These are phyloP conservation scores for Penicillium daleae DNA, from an alignment of 495 filamentous ascomycete species.

Conservation along the genomic window DNA sequence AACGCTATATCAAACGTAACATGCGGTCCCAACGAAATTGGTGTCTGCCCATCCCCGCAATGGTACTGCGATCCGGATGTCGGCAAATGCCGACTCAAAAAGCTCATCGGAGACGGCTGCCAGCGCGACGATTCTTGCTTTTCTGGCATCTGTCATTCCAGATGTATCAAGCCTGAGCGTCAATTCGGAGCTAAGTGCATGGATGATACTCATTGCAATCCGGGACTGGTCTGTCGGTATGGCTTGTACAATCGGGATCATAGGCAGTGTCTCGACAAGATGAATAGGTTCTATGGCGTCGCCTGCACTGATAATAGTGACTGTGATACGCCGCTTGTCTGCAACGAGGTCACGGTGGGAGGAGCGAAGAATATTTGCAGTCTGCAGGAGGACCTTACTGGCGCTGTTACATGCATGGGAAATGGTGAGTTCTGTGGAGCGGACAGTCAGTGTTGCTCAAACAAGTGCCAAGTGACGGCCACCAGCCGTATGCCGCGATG, in stretches of 20 bases:
- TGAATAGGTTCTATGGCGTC: neutral
- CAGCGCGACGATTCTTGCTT: neutral
- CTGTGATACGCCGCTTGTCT: constrained; percentile 5
- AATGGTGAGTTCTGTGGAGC: neutral
- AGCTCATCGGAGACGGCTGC: neutral
- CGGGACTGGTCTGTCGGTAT: constrained; percentile 2
- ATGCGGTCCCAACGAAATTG: neutral
- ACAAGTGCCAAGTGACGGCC: neutral
- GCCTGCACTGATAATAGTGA: constrained; percentile 4
- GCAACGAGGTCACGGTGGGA: constrained; percentile 4
- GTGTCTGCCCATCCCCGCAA: neutral
- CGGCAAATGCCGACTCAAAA: neutral
- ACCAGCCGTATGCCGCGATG: constrained; percentile 1
- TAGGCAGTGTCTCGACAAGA: neutral
- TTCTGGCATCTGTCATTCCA: neutral
- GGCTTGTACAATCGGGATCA: neutral
- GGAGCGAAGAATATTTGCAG: constrained; percentile 4
- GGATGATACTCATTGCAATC: neutral
- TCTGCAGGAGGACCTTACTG: neutral
- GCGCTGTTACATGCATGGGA: neutral
- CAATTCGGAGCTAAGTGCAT: constrained; percentile 7
- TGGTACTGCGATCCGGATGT: neutral
- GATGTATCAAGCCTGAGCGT: neutral
- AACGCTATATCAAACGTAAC: neutral
- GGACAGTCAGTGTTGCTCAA: constrained; percentile 1